Conservation (phyloP, 257 asterid species). For the Dorcoceras hygrometricum region DNA sequence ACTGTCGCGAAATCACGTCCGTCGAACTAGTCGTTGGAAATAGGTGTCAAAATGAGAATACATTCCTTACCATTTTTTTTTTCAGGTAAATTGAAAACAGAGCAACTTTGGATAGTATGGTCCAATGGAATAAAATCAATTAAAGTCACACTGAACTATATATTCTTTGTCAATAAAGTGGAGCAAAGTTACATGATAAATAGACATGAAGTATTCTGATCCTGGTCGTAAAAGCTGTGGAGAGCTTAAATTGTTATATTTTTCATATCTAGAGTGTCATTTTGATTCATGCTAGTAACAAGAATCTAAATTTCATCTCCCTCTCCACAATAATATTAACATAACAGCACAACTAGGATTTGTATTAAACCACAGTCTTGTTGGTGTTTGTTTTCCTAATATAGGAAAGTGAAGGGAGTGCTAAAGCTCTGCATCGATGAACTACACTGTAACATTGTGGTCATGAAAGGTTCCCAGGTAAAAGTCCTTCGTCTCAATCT, state of each 20-base stretch:
- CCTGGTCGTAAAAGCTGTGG: not conserved
- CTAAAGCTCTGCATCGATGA: constrained; percentile 67
- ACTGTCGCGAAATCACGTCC: constrained; percentile 20
- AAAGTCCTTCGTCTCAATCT: constrained; percentile 83
- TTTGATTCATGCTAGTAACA: not conserved
- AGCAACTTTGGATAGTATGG: no score
- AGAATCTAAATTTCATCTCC: not conserved
- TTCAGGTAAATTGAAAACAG: no score
- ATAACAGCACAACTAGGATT: not conserved
- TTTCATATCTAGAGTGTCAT: not conserved
- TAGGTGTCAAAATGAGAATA: no score
- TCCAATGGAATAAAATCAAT: no score
- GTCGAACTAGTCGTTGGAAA: not conserved
- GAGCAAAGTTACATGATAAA: no score
- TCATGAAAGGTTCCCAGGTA: constrained; percentile 76
- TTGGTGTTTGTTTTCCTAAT: constrained; percentile 29
- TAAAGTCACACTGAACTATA: no score
- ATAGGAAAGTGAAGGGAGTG: constrained; percentile 80
- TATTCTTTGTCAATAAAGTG: no score
- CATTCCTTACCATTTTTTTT: no score
- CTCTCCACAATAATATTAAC: not conserved
- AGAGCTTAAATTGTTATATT: not conserved
- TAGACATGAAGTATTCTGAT: not conserved
- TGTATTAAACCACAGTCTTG: no score
- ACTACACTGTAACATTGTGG: constrained; percentile 75